A percentile compares a stretch with the other conserved stretches of the same genome.
These are phyloP conservation scores for Agroathelia rolfsii DNA, from an alignment of 1,284 basidiomycete genomes.

Conservation along the genomic window DNA sequence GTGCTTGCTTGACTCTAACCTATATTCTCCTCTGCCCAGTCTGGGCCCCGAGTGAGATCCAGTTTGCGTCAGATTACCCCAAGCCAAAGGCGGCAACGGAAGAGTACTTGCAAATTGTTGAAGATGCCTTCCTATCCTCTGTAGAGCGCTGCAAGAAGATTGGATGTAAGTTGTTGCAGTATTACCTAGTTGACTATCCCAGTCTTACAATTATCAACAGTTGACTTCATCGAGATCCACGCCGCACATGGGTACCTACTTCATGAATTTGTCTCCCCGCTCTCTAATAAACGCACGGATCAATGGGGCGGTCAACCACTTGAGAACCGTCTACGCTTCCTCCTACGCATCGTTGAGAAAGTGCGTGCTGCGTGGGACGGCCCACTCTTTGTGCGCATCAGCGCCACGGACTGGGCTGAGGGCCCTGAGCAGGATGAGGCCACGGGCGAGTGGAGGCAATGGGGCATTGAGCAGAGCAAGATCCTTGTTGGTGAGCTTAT, in stretches of 20 bases:
- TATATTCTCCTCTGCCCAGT: too few species aligned
- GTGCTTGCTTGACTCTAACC: too few species aligned
- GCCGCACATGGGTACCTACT: conserved; percentile 57
- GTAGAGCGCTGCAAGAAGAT: conserved; percentile 46
- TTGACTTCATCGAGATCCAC: conserved; percentile 65
- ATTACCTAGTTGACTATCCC: too few species aligned
- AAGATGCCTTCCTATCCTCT: conserved; percentile 48
- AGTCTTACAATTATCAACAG: too few species aligned
- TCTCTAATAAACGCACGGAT: conserved; percentile 62
- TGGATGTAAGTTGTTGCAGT: too few species aligned
- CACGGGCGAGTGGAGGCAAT: too few species aligned
- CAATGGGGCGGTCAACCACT: conserved; percentile 68
- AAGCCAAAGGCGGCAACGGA: conserved; percentile 44
- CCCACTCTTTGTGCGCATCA: conserved; percentile 61
- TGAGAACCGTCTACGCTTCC: conserved; percentile 57
- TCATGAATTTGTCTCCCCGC: conserved; percentile 45
- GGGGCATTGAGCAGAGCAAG: conserved; percentile 54
- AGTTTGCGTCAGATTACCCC: conserved; percentile 39
- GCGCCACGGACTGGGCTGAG: conserved; percentile 56
- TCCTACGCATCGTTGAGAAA: conserved; percentile 45
- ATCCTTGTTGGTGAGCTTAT: conserved; percentile 39
- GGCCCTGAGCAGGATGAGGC: conserved; percentile 35
- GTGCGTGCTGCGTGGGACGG: conserved; percentile 40
- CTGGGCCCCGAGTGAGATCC: conserved; percentile 46
- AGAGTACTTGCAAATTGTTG: conserved; percentile 47